Evolutionary conservation across 2,329 filamentous ascomycete species (phyloP).

Genomic region (Xylariaceae sp.): DNA sequence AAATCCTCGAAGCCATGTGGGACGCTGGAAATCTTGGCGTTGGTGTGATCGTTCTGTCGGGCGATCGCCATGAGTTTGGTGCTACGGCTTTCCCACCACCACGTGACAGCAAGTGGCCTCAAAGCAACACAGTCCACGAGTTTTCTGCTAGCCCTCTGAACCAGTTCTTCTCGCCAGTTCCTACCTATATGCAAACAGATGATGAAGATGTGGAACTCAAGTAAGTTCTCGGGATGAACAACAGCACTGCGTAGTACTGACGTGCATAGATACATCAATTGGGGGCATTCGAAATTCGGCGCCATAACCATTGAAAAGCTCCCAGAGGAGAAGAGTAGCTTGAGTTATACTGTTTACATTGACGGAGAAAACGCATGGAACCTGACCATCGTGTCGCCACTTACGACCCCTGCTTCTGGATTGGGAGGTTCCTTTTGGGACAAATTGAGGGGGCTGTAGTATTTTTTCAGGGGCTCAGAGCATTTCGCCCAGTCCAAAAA

Average conservation of each 20-base stretch:
- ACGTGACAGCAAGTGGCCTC: slow-evolving; percentile 55
- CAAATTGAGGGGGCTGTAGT: slow-evolving; percentile 23
- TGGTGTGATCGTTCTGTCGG: slow-evolving; percentile 78
- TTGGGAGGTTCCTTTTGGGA: slow-evolving; percentile 44
- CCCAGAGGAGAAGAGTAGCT: slow-evolving; percentile 59
- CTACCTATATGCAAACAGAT: slow-evolving; percentile 77
- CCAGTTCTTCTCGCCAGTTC: slow-evolving; percentile 86
- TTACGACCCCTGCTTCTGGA: slow-evolving; percentile 30
- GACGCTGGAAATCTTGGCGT: slow-evolving; percentile 67
- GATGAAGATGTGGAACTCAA: slow-evolving; percentile 78
- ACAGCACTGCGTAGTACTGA: slow-evolving; percentile 18
- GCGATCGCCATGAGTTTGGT: slow-evolving; percentile 95
- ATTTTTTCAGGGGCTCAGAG: neutral
- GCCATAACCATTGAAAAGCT: slow-evolving; percentile 71
- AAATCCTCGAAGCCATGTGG: slow-evolving; percentile 89
- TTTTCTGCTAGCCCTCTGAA: slow-evolving; percentile 87
- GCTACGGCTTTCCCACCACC: slow-evolving; percentile 73
- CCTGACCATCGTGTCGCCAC: slow-evolving; percentile 47
- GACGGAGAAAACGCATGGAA: slow-evolving; percentile 78
- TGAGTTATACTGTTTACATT: slow-evolving; percentile 78
- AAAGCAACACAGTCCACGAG: slow-evolving; percentile 69
- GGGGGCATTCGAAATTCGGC: slow-evolving; percentile 86
- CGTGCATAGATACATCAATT: slow-evolving; percentile 62
- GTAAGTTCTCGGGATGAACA: slow-evolving; percentile 45
- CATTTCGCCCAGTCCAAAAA: neutral